These are phyloP conservation scores for Cladophialophora exuberans DNA, from an alignment of 2,329 filamentous ascomycete genomes.

Conservation along the genomic window DNA sequence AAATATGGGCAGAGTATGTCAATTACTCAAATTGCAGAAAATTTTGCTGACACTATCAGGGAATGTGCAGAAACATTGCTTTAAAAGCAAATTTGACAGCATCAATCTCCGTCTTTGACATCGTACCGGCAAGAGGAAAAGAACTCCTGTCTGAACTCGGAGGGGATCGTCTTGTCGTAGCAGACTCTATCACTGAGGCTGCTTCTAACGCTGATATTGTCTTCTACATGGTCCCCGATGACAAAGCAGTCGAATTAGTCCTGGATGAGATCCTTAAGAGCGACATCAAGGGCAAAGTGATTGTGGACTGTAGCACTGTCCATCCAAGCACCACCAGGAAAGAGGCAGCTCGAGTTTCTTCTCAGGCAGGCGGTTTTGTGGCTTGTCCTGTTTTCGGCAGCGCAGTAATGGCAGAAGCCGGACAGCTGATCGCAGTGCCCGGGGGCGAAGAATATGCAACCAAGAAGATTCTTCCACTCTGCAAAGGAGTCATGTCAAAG, in stretches of 20 bases:
- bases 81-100: too few relatives aligned
- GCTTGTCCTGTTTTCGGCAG: slow-evolving; percentile 62
- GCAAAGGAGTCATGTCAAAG: slow-evolving; percentile 71
- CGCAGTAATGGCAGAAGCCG: slow-evolving; percentile 60
- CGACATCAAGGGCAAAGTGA: slow-evolving; percentile 70
- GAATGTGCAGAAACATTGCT: too few relatives aligned
- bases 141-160: too few relatives aligned
- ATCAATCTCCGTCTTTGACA: too few relatives aligned
- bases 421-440: slow-evolving; percentile 72
- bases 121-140: too few relatives aligned
- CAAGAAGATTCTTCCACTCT: slow-evolving; percentile 69
- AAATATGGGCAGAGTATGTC: too few relatives aligned
- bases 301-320: slow-evolving; percentile 86
- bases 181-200: slow-evolving; percentile 68
- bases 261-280: slow-evolving; percentile 61
- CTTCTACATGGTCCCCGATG: slow-evolving; percentile 79
- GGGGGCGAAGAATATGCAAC: slow-evolving; percentile 67
- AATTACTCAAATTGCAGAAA: too few relatives aligned
- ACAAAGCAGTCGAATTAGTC: slow-evolving; percentile 69
- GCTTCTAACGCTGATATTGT: slow-evolving; percentile 73
- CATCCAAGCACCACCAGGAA: slow-evolving; percentile 78
- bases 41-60: too few relatives aligned
- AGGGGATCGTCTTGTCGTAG: too few relatives aligned
- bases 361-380: slow-evolving; percentile 71
- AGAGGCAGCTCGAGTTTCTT: slow-evolving; percentile 61